Evolutionary conservation across 2,329 filamentous ascomycete genomes (phyloP).

Genomic region (Ustulina deusta): DNA sequence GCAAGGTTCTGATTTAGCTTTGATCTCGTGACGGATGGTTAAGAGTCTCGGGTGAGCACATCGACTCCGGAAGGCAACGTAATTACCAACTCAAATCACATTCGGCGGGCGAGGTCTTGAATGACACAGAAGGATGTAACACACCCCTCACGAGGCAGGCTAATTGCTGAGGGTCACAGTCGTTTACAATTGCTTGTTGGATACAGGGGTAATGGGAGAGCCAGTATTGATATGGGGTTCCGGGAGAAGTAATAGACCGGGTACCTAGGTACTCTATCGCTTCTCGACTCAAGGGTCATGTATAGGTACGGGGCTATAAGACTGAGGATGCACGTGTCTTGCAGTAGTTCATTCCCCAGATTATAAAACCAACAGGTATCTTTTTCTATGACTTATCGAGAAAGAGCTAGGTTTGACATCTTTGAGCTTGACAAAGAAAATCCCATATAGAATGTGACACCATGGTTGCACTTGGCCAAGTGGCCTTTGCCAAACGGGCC

Average conservation of each 20-base stretch:
- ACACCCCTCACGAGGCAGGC: constrained; percentile 8
- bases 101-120: constrained; percentile 13
- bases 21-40: constrained; percentile 18
- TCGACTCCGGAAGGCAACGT: constrained; percentile 21
- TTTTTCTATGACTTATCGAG: neutral
- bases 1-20: constrained; percentile 38
- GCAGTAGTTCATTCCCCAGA: neutral
- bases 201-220: constrained; percentile 2
- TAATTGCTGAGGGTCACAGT: constrained; percentile 7
- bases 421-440: neutral
- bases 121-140: constrained; percentile 15
- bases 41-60: constrained; percentile 24
- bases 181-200: constrained; percentile 8
- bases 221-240: neutral
- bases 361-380: neutral
- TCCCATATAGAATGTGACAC: constrained; percentile 1
- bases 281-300: constrained; percentile 9
- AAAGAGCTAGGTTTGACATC: neutral
- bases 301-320: constrained; percentile 9
- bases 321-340: neutral
- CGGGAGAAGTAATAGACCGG: constrained; percentile 15
- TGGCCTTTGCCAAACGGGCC: constrained; percentile 29
- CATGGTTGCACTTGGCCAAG: constrained; percentile 35
- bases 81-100: constrained; percentile 22
- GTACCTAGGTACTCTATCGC: neutral